Evolutionary conservation across 805 yeast genomes (phyloP).

Genomic region (Limtongia smithiae): DNA sequence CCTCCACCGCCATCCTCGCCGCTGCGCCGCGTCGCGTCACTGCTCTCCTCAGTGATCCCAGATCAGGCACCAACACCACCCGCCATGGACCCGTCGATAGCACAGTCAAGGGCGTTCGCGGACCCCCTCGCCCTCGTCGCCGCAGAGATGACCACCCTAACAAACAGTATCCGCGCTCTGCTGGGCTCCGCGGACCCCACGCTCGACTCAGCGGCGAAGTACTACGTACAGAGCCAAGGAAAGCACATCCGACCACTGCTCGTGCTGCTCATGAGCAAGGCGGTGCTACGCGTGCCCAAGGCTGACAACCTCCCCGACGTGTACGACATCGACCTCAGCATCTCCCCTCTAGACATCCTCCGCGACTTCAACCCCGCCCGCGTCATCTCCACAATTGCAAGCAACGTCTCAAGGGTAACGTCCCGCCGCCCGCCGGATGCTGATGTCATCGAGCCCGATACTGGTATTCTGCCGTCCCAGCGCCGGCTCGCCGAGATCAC

Average conservation of each 20-base stretch:
- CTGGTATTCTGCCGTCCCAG: constrained; percentile 84
- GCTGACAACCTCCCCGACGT: background rate
- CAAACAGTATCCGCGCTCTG: constrained; percentile 77
- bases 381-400: constrained; percentile 40
- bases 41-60: too few relatives aligned
- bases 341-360: constrained; percentile 76
- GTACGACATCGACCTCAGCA: constrained; percentile 40
- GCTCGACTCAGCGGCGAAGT: constrained; percentile 83
- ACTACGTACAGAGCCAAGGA: constrained; percentile 94
- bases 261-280: constrained; percentile 77
- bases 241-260: constrained; percentile 91
- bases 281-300: constrained; percentile 50
- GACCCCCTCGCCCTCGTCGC: constrained; percentile 92
- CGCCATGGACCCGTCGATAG: too few relatives aligned
- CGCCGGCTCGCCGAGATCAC: constrained; percentile 94
- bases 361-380: constrained; percentile 78
- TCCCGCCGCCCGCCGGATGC: background rate
- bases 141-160: constrained; percentile 85
- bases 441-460: constrained; percentile 10
- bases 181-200: constrained; percentile 95
- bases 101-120: too few relatives aligned
- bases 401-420: background rate
- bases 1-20: too few relatives aligned
- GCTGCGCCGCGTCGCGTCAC: too few relatives aligned
- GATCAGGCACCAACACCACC: too few relatives aligned